Base-by-base conservation (phyloP, 2,329 filamentous ascomycete species). In the Aspergillus sp. region DNA sequence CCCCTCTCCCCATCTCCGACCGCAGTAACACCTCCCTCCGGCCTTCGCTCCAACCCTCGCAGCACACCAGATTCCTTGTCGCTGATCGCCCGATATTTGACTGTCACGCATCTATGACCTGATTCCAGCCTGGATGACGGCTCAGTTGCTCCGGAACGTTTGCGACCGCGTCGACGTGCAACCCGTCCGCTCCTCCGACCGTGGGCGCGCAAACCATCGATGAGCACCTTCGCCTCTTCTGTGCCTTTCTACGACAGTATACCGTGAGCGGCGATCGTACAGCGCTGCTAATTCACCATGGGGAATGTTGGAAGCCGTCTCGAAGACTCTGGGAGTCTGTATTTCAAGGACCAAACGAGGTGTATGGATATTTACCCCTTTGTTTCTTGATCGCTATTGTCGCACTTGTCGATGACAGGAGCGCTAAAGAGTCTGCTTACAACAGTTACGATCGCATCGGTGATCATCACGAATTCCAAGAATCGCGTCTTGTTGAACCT, bases 231-330 rank as follows among this genome's bases (percentile, higher is more conserved):
- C 50, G 63, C 54, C 60, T 62, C 58, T 52, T 53, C 64, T 57
- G 60, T 61, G 60, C 49, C 52, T 58, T 63, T 59, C 57, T 58
- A 58, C 60, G 61, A 59, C 62, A 58, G 57, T 40, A 54, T 55
- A 17, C 59, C 55, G 62, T 61, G 57, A 61, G 60, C 62, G 59
- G 62, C 64, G 57, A 65, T 56, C 55, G 63, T 53, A 65, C 58
- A 56, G 42, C 17, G 61, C 52, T 50, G 53, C 50, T 45, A 43
- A 50, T 54, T 72, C 76, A 82, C 75, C 72, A 99, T 99, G 94
- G 94, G 94, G 70, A 91, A 88, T 78, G 87, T 97, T 75, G 87
- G 85, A 73, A 97, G 92, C 80, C 88, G 86, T 75, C 86, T 87
- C 66, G 92, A 96, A 65, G 92, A 97, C 58, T 68, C 70, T 67